Conservation (phyloP, 139 green algal species). For the Chlorella ohadii region DNA sequence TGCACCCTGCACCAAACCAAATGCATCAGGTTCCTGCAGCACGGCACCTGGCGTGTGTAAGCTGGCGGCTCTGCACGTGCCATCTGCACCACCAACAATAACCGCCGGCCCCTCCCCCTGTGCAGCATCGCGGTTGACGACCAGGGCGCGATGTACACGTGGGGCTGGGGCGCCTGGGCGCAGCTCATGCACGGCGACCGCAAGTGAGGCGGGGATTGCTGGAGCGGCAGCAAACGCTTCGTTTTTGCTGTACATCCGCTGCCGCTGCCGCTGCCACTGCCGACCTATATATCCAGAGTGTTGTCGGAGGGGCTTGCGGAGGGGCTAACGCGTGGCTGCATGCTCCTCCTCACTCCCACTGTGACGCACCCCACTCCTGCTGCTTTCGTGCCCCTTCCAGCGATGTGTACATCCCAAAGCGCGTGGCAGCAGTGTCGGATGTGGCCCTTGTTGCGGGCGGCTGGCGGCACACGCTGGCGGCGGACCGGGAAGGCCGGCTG, state of each 20-base stretch:
- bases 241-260: neutral
- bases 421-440: neutral
- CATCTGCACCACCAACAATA: too few species aligned
- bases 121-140: conserved; percentile 53
- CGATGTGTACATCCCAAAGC: conserved; percentile 28
- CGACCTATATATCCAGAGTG: too few species aligned
- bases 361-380: too few species aligned
- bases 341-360: neutral
- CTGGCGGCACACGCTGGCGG: conserved; percentile 88
- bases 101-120: too few species aligned
- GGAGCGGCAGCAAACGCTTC: too few species aligned
- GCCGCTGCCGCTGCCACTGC: neutral
- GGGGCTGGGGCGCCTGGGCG: conserved; percentile 93
- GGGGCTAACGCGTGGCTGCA: too few species aligned
- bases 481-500: conserved; percentile 65
- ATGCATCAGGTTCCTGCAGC: too few species aligned
- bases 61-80: too few species aligned
- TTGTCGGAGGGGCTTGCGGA: too few species aligned
- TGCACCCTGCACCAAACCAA: too few species aligned
- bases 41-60: too few species aligned
- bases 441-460: conserved; percentile 63
- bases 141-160: conserved; percentile 79
- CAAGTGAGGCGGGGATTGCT: conserved; percentile 50
- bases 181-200: conserved; percentile 89
- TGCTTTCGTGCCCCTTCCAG: neutral